Evolutionary conservation across 805 yeast genomes (phyloP), one percentile per base, ranked within the genome.

Genomic region (Pichia kluyveri): DNA sequence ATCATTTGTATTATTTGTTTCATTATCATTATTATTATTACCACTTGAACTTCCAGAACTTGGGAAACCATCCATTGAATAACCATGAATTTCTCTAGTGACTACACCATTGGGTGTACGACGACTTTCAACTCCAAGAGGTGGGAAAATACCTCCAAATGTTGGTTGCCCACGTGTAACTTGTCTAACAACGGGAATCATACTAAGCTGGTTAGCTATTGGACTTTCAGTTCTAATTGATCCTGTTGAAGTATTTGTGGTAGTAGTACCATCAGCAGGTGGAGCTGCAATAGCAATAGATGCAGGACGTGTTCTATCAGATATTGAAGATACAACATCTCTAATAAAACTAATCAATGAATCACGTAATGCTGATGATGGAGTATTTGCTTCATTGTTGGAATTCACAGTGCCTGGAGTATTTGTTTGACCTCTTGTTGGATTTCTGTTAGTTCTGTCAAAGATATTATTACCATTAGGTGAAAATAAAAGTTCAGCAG

Each of bases 61-160:
- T 8, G 37, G 37, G 17, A 34, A 34, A 4, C n/a, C 37, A 34
- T 15, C 7, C 36, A 36, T 6, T 31, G 40, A 44, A 48, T 40
- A 44, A 41, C 40, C 37, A 14, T 41, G 17, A 27, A 44, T 27
- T 27, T 45, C 49, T 31, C 51, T 49, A 2, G 79, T 73, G n/a
- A 60, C 69, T 1, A 72, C 74, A 2, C 80, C 80, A 42, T 52
- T 56, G 0, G 67, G 57, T 0, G 75, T 72, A 50, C 80, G 60
- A 49, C 76, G 66, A 53, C 79, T 75, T 14, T 71, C 59, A 10
- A 76, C 73, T 1, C 79, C 80, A 3, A 70, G 54, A 8, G 46
- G 42, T 1, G 80, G 72, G 54, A 76, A 75, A 38, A 63, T 44
- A 9, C 47, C 51, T 9, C 44, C 31, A 15, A 46, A 46, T 23